Evolutionary conservation across 257 asterid genomes (phyloP), one percentile per base, ranked within the genome.

Genomic region (Phtheirospermum japonicum): DNA sequence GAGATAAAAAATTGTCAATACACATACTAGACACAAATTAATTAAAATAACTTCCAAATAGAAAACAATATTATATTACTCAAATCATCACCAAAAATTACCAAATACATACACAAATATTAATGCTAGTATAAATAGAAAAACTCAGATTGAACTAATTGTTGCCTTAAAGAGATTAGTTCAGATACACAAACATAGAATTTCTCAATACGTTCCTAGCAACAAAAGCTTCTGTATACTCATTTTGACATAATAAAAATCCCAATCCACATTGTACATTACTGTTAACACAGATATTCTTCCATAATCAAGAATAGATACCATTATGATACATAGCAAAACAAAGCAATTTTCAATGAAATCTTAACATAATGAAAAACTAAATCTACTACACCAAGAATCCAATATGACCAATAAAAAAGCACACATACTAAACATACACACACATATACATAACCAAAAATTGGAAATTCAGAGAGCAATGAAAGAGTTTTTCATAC

Each of bases 401-500:
- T 10, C 52, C 18, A 36, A 7, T 3, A 13, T 0, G 11, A 9
- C 8, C 42, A 57, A 1, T 36, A 50, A 65, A 7, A 23, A 46
- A 52, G 6, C 56, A 56, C 12, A 34, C 43, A 28, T 2, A 64
- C 17, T 6, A 40, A 32, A 34, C 48, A 19, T 40, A 37, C 48
- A 31, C 40, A 37, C 26, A 48, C 2, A 11, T 34, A 16, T n/a
- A 64, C 36, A 39, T 16, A 54, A 19, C 51, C 12, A 26, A 51
- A 58, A 62, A 0, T 13, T 31, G 49, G 16, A 18, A 55, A 6
- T 8, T 9, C 46, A 65, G 51, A 63, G 31, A 55, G n/a, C 37
- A 52, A 19, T 4, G 39, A 12, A 23, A 9, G 34, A 64, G 28
- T 28, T 34, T 23, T 37, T 18, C 93, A 64, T 80, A 85, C 98